Percentiles rank a stretch among this genome's conserved stretches.
phyloP scores from a whole-genome alignment of 1,139 yeast species.

The Sugiyamaella novakii region DNA sequence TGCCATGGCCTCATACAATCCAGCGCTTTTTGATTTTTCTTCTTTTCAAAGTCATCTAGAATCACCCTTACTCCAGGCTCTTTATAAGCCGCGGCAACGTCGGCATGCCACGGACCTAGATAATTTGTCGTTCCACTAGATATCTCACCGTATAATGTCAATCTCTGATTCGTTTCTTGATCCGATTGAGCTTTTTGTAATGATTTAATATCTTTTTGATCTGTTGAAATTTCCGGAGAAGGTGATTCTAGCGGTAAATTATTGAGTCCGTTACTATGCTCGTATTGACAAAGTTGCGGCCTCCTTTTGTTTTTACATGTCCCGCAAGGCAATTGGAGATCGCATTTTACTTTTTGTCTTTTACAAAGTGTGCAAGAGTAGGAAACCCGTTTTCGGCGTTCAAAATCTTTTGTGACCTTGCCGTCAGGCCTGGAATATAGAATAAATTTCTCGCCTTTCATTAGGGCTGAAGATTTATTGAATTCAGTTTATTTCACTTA shows the following conservation, averaged over 20 bases:
- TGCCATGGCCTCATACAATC: conserved; percentile 27
- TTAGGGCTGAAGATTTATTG: background rate
- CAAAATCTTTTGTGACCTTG: conserved; percentile 23
- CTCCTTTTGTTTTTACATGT: conserved; percentile 19
- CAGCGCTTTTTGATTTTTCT: conserved; percentile 20
- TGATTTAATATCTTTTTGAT: background rate
- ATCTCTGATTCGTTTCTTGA: conserved; percentile 2
- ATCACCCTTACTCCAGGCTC: conserved; percentile 24
- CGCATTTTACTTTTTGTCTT: conserved; percentile 22
- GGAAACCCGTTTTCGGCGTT: conserved; percentile 20
- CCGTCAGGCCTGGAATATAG: conserved; percentile 24
- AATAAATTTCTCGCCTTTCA: conserved; percentile 21
- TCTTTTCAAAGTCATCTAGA: conserved; percentile 22
- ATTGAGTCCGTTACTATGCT: conserved; percentile 7
- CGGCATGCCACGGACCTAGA: conserved; percentile 26
- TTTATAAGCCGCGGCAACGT: conserved; percentile 21
- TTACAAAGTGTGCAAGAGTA: conserved; percentile 22
- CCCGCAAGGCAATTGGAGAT: conserved; percentile 22
- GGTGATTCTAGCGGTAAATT: conserved; percentile 6
- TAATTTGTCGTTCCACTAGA: conserved; percentile 22
- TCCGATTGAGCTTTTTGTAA: conserved; percentile 1
- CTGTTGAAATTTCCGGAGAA: conserved; percentile 1
- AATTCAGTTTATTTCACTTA: too few species aligned
- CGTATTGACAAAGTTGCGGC: conserved; percentile 19
- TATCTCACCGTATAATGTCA: conserved; percentile 13